Evolutionary conservation across 306 rosid genomes (phyloP).

Genomic region (Medicago lupulina): DNA sequence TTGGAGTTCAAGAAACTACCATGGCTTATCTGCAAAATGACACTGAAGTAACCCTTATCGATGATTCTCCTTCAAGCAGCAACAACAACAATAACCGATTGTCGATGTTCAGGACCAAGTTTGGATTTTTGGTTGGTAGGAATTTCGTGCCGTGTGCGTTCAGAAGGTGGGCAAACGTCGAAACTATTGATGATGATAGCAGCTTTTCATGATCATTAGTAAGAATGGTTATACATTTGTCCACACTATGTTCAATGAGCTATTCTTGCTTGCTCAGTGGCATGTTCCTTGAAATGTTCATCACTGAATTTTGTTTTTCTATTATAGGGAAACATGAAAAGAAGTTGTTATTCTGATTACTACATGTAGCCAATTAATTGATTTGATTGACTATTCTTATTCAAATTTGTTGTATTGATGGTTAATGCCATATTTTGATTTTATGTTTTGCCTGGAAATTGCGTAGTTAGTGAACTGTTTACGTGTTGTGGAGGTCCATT

Average conservation of each 20-base stretch:
- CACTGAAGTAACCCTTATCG: slow-evolving; percentile 35
- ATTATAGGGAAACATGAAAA: neutral
- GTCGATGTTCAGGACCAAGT: slow-evolving; percentile 56
- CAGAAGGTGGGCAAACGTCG: slow-evolving; percentile 63
- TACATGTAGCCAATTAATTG: slow-evolving; percentile 26
- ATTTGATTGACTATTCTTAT: slow-evolving; percentile 23
- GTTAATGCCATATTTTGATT: neutral
- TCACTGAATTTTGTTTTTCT: slow-evolving; percentile 6
- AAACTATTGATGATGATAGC: slow-evolving; percentile 45
- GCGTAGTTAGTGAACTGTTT: neutral
- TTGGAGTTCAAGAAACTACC: slow-evolving; percentile 53
- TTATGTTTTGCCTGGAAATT: slow-evolving; percentile 19
- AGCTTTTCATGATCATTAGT: slow-evolving; percentile 38
- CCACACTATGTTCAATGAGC: neutral
- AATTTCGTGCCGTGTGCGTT: slow-evolving; percentile 66
- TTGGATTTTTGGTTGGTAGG: slow-evolving; percentile 62
- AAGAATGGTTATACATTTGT: slow-evolving; percentile 28
- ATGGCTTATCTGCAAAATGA: slow-evolving; percentile 37
- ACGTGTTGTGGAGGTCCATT: neutral
- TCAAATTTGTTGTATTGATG: slow-evolving; percentile 26
- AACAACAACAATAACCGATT: slow-evolving; percentile 49
- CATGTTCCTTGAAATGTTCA: slow-evolving; percentile 26
- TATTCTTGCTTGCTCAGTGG: slow-evolving; percentile 27
- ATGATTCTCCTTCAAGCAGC: slow-evolving; percentile 57
- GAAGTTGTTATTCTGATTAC: slow-evolving; percentile 13